Evolutionary conservation across 75 land plant genomes (phyloP), one percentile per base, ranked within the genome.

Genomic region (Cunninghamia lanceolata): DNA sequence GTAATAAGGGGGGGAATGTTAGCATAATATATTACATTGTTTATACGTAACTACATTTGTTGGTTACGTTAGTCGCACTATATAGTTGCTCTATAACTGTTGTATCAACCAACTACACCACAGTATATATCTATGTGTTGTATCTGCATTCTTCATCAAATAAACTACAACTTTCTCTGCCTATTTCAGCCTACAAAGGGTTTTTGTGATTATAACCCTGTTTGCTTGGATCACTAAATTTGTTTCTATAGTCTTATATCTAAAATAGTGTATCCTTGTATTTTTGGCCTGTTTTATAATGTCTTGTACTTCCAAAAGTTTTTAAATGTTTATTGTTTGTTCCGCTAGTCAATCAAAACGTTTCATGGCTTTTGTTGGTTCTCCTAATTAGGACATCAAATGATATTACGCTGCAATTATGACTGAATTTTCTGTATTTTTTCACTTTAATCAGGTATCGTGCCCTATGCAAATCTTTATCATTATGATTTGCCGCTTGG

Each of bases 381-480:
- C 68, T 63, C 68, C 68, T 21, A 63, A 28, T 63, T 63, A 25
- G 28, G 30, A 25, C 28, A 7, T 25, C n/a, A 63, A 25, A 5
- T 25, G 75, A 11, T 34, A 13, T 73, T 14, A 34, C 75, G 3
- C 15, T 80, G 14, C 34, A 28, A 3, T 80, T 28, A 32, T 36
- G 46, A 63, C 28, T 53, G 14, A 34, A 35, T 42, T 85, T 43
- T 71, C 46, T 8, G 11, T 85, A 36, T 25, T 38, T 85, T 85
- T 66, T 40, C 6, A 16, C 30, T 40, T 21, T 6, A 63, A 63
- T 63, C 82, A 95, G 97, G 97, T 50, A 94, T 95, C 71, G 90
- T 92, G 32, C 97, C 97, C 3, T 95, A 95, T 92, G 96, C 97
- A 59, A 95, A 94, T 89, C 87, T 95, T 0, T 89, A 92, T 87